Conservation (phyloP, 768 basidiomycete species). For the Polyporus arcularius region DNA sequence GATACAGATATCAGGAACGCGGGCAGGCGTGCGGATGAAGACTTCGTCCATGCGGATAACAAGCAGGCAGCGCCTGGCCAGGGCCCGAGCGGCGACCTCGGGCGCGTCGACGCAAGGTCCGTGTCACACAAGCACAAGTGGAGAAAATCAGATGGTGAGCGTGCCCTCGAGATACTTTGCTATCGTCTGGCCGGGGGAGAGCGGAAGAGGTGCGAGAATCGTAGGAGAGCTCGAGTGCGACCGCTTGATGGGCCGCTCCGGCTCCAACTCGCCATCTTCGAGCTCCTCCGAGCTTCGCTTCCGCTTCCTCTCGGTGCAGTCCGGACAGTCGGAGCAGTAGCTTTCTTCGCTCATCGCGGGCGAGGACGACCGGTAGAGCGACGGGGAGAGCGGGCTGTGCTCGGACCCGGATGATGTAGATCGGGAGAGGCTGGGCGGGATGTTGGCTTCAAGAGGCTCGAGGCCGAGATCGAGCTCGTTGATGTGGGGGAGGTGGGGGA, state of each 20-base stretch:
- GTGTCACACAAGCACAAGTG: no score
- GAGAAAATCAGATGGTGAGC: constrained; percentile 10
- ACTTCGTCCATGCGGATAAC: no score
- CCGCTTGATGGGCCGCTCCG: constrained; percentile 18
- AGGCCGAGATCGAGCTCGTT: background rate
- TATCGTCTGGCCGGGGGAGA: constrained; percentile 9
- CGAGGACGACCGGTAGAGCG: constrained; percentile 25
- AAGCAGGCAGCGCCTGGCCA: background rate
- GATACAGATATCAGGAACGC: no score
- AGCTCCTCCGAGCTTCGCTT: constrained; percentile 5
- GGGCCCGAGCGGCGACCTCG: no score
- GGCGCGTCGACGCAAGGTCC: no score
- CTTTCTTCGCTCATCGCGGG: constrained; percentile 25
- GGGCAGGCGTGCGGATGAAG: background rate
- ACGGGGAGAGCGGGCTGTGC: constrained; percentile 13
- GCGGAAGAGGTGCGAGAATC: constrained; percentile 2
- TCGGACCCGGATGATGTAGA: background rate
- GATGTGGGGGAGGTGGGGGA: constrained; percentile 5
- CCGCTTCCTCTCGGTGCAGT: constrained; percentile 22
- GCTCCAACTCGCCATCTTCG: constrained; percentile 7
- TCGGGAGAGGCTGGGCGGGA: constrained; percentile 15
- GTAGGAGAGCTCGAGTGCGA: constrained; percentile 14
- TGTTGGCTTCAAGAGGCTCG: constrained; percentile 8
- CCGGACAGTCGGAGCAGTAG: constrained; percentile 31
- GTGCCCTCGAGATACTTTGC: constrained; percentile 11